These are phyloP conservation scores for Pythium volutum DNA, from an alignment of 352 stramenopile genomes.

Conservation along the genomic window DNA sequence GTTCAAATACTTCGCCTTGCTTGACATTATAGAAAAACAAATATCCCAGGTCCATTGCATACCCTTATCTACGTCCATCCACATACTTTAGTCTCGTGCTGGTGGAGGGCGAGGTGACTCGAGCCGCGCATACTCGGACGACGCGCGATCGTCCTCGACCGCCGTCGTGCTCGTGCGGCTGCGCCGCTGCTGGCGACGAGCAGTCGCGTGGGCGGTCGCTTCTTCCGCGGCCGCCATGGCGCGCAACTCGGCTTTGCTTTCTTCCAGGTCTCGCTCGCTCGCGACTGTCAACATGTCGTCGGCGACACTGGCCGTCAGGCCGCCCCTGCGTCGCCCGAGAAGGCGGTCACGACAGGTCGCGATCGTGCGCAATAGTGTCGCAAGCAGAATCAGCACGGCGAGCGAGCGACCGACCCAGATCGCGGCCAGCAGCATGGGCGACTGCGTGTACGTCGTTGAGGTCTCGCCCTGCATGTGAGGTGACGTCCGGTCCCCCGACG, in stretches of 20 bases:
- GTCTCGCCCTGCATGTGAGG: neutral
- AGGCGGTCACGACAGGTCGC: neutral
- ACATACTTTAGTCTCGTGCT: neutral
- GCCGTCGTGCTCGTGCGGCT: neutral
- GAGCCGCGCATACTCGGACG: neutral
- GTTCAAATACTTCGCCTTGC: no score
- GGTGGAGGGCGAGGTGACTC: neutral
- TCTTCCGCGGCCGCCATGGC: neutral
- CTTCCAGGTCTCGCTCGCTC: constrained; percentile 16
- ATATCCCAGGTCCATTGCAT: no score
- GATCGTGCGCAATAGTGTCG: neutral
- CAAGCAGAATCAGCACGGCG: neutral
- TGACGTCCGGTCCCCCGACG: no score
- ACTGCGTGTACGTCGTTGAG: neutral
- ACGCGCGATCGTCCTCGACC: neutral
- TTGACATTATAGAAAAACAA: no score
- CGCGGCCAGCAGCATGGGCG: neutral
- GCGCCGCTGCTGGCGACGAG: no score
- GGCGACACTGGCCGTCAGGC: neutral
- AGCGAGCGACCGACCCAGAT: neutral
- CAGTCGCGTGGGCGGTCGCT: neutral
- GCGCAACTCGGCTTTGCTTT: neutral
- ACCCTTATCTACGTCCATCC: no score
- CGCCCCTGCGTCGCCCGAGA: neutral
- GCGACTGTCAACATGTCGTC: constrained; percentile 7